A percentile compares a stretch with the other conserved stretches of the same genome.
These are phyloP conservation scores for Hansfordia pulvinata DNA, from an alignment of 2,329 filamentous ascomycete species.

Conservation along the genomic window DNA sequence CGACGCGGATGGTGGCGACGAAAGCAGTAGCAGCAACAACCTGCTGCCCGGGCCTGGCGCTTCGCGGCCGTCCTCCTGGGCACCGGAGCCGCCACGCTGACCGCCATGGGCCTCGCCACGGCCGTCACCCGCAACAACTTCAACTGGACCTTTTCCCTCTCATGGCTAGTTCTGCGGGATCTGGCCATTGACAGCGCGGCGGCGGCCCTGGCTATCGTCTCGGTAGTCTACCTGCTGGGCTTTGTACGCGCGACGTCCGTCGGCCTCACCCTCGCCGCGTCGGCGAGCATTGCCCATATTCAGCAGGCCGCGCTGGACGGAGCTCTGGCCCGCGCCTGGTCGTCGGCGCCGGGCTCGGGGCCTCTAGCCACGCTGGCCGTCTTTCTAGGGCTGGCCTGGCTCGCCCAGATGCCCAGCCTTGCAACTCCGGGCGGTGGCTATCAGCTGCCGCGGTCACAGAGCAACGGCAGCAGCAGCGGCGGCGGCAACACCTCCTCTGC, in stretches of 20 bases:
- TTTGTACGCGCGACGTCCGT: constrained; percentile 14
- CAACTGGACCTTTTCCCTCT: constrained; percentile 16
- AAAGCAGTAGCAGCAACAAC: too few species aligned
- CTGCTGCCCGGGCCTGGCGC: constrained; percentile 9
- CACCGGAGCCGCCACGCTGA: constrained; percentile 10
- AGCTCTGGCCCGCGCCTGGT: constrained; percentile 10
- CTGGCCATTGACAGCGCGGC: constrained; percentile 15
- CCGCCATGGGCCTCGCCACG: constrained; percentile 14
- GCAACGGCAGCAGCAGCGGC: constrained; percentile 2
- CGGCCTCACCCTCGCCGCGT: constrained; percentile 11
- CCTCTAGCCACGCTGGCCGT: constrained; percentile 5
- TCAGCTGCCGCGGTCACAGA: constrained; percentile 1
- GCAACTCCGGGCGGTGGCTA: too few species aligned
- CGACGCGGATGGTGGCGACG: too few species aligned
- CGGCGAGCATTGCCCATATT: constrained; percentile 12
- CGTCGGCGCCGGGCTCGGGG: constrained; percentile 9
- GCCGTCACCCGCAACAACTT: constrained; percentile 13
- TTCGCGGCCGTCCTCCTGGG: constrained; percentile 10
- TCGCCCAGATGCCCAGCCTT: too few species aligned
- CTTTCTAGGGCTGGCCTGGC: too few species aligned
- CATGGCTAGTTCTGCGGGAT: constrained; percentile 13
- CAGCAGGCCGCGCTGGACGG: constrained; percentile 10
- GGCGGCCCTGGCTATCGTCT: constrained; percentile 11
- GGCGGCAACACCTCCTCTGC: constrained; percentile 5
- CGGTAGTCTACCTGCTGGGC: constrained; percentile 12